Conservation (phyloP, 495 filamentous ascomycete genomes). For the Aspergillus campestris region DNA sequence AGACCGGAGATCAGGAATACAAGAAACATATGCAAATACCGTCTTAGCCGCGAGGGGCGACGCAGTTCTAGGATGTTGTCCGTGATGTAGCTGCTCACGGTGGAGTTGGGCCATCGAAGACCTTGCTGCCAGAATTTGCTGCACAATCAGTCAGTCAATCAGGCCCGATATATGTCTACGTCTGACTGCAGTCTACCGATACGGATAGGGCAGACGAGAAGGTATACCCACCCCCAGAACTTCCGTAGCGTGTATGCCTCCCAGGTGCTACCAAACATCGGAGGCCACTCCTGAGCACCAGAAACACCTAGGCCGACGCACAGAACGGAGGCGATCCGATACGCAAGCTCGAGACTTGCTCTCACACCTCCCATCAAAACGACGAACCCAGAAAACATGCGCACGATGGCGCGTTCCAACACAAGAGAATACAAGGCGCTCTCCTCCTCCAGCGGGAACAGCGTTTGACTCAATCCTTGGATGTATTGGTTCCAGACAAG, state of each 20-base stretch:
- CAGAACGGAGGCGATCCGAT: no score
- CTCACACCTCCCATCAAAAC: background rate
- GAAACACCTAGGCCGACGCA: slow-evolving; percentile 1
- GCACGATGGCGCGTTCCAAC: no score
- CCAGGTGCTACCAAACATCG: slow-evolving; percentile 15
- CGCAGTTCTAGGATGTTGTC: slow-evolving; percentile 11
- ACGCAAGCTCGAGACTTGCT: background rate
- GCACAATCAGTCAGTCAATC: no score
- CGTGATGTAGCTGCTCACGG: slow-evolving; percentile 10
- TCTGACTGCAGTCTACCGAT: no score
- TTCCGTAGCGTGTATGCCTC: slow-evolving; percentile 23
- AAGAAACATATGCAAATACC: slow-evolving; percentile 16
- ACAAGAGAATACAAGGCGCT: no score
- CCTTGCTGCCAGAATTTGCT: slow-evolving; percentile 31
- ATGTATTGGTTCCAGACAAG: no score
- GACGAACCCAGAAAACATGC: background rate
- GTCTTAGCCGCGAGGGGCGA: slow-evolving; percentile 10
- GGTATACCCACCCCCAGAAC: slow-evolving; percentile 16
- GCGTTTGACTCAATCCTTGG: no score
- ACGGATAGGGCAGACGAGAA: no score
- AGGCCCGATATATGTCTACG: no score
- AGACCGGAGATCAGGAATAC: slow-evolving; percentile 20
- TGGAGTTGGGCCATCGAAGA: slow-evolving; percentile 17
- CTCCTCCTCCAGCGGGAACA: no score
- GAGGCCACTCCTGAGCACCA: slow-evolving; percentile 16